A percentile compares a stretch with the other conserved stretches of the same genome.
These are phyloP conservation scores for Juglanconis juglandina DNA, from an alignment of 2,329 filamentous ascomycete genomes.

Conservation along the genomic window DNA sequence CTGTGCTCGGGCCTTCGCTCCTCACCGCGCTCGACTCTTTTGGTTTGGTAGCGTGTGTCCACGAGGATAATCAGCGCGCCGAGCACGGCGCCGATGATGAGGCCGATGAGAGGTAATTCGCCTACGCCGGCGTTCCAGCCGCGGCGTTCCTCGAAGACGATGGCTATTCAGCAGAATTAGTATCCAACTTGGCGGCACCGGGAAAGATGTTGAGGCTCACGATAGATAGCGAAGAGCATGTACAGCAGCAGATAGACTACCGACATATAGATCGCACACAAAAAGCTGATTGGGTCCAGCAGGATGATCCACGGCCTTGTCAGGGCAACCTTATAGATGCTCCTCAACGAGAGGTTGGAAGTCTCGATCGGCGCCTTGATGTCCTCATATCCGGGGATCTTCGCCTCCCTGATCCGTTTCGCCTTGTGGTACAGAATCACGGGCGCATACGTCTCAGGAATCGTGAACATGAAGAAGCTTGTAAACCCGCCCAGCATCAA, in stretches of 20 bases:
- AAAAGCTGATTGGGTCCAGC: slow-evolving; percentile 50
- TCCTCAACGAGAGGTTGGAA: slow-evolving; percentile 37
- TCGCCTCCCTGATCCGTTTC: slow-evolving; percentile 43
- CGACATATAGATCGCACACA: slow-evolving; percentile 49
- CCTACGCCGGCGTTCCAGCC: slow-evolving; percentile 54
- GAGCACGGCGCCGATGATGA: slow-evolving; percentile 44
- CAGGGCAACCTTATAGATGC: slow-evolving; percentile 45
- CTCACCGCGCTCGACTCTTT: slow-evolving; percentile 18
- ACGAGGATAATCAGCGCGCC: slow-evolving; percentile 29
- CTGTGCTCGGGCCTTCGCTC: slow-evolving; percentile 43
- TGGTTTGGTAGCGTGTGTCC: slow-evolving; percentile 17
- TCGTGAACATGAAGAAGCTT: slow-evolving; percentile 48
- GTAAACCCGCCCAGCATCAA: slow-evolving; percentile 40
- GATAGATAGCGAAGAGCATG: slow-evolving; percentile 58
- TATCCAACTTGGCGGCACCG: background rate
- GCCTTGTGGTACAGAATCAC: slow-evolving; percentile 53
- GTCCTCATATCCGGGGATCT: slow-evolving; percentile 49
- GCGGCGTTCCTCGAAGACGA: slow-evolving; percentile 49
- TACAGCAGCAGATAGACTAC: slow-evolving; percentile 52
- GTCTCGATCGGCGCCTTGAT: slow-evolving; percentile 48
- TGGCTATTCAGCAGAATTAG: slow-evolving; percentile 24
- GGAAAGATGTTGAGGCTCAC: background rate
- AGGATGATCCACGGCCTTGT: slow-evolving; percentile 53
- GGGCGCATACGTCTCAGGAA: slow-evolving; percentile 54
- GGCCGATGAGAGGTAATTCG: slow-evolving; percentile 49